phyloP scores from a whole-genome alignment of 768 basidiomycete genomes.

The Agrocybe chaxingu region DNA sequence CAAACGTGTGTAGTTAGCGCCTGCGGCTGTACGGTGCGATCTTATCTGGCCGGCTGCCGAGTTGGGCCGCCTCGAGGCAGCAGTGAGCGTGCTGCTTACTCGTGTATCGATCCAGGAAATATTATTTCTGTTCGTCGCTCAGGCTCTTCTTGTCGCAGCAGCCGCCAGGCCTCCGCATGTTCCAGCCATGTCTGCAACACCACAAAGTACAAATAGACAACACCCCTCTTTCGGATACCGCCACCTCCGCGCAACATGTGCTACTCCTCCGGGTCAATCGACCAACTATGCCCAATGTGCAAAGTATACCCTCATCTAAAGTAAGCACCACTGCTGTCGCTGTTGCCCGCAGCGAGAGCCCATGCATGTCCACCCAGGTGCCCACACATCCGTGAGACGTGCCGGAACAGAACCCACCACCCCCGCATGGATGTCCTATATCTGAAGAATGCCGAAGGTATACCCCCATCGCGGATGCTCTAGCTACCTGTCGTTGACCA shows the following conservation, averaged over 20 bases:
- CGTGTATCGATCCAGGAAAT: background rate
- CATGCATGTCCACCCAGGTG: constrained; percentile 44
- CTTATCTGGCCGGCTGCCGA: constrained; percentile 12
- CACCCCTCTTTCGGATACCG: constrained; percentile 16
- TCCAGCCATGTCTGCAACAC: constrained; percentile 8
- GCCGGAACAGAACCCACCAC: constrained; percentile 70
- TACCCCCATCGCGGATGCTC: constrained; percentile 18
- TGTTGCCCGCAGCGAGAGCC: too few species aligned
- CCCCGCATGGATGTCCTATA: constrained; percentile 76
- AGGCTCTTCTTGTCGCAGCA: constrained; percentile 23
- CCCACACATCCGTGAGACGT: constrained; percentile 72
- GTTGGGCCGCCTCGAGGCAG: constrained; percentile 8
- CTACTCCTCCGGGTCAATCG: constrained; percentile 64
- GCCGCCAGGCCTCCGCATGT: constrained; percentile 33
- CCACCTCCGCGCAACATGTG: constrained; percentile 54
- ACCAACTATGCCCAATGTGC: constrained; percentile 83
- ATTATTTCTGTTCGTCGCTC: constrained; percentile 9
- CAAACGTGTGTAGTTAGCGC: constrained; percentile 5
- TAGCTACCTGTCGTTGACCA: constrained; percentile 8
- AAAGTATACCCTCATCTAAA: constrained; percentile 71
- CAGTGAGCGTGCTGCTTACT: background rate
- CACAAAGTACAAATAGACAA: constrained; percentile 16
- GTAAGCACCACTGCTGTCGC: constrained; percentile 30
- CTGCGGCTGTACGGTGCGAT: constrained; percentile 12
- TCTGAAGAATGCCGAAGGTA: constrained; percentile 88